Evolutionary conservation across 306 rosid genomes (phyloP), one percentile per base, ranked within the genome.

Genomic region (Carpinus viminea): DNA sequence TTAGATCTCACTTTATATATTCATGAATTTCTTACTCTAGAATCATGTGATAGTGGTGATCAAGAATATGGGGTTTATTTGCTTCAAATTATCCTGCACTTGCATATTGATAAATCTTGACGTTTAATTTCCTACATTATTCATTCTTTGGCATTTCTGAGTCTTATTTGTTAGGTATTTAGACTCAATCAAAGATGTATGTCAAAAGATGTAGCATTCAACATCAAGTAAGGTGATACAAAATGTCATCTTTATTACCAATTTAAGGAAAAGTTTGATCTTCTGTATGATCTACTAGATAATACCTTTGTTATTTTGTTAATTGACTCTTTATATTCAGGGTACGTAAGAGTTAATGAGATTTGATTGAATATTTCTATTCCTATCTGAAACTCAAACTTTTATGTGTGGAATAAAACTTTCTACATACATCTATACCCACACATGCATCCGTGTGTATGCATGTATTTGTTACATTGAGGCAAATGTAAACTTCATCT

Each of bases 51-150:
- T 60, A 60, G 71, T 60, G 70, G 46, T 60, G 51, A 68, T 31
- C 7, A 9, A 38, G 54, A 48, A 38, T 26, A 75, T 46, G 34
- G 5, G 72, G 53, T 47, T 20, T 50, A 52, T 62, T 76, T 65
- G 62, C 56, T 54, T 65, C 34, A 38, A 76, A 65, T 41, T 48
- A 45, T 57, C 21, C 20, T 56, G 61, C 76, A 71, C 15, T 12
- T 24, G 76, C 20, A 59, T 64, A 79, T 52, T 62, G 54, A 38
- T 53, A 64, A 73, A 75, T 62, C 72, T 54, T 72, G 31, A 68
- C 48, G 51, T 46, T 34, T 51, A 16, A 48, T 74, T 70, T 71
- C 75, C 78, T 79, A 57, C 76, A 71, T 71, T 45, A 70, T 77
- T 53, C 57, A 18, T 66, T 66, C 28, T 41, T 41, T 41, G 24